A percentile compares a stretch with the other conserved stretches of the same genome.
Conservation (phyloP, 495 filamentous ascomycete species). For the Aspergillus homomorphus region DNA sequence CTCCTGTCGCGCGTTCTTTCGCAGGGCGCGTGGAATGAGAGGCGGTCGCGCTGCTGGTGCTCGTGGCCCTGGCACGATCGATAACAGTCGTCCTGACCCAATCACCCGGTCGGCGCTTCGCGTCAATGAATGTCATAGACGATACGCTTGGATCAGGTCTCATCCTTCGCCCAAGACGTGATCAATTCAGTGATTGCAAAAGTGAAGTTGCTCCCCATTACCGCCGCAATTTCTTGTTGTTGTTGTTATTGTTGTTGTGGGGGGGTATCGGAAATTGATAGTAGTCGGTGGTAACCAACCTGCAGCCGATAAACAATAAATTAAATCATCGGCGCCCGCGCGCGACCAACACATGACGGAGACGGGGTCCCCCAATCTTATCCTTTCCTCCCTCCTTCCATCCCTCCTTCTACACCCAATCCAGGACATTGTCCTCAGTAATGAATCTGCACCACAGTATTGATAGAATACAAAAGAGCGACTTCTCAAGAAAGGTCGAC, state of each 20-base stretch:
- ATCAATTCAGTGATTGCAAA: neutral
- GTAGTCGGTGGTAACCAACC: neutral
- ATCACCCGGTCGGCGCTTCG: constrained; percentile 23
- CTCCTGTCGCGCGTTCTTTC: constrained; percentile 11
- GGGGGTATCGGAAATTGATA: neutral
- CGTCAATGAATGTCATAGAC: constrained; percentile 13
- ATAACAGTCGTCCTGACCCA: constrained; percentile 19
- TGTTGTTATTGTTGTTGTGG: neutral
- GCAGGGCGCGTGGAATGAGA: constrained; percentile 24
- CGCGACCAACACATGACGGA: neutral
- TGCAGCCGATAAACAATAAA: constrained; percentile 3
- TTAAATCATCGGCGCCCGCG: neutral
- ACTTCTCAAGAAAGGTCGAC: too few species aligned
- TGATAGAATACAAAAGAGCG: too few species aligned
- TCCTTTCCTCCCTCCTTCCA: neutral
- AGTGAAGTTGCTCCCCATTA: neutral
- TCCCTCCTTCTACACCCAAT: neutral
- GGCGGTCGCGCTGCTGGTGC: constrained; percentile 18
- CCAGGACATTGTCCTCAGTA: neutral
- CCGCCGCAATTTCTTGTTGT: too few species aligned
- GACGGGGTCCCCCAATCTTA: neutral
- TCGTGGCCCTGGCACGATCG: constrained; percentile 12
- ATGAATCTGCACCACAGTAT: neutral
- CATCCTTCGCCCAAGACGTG: neutral
- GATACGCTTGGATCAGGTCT: neutral